Evolutionary conservation across 352 stramenopile genomes (phyloP), one percentile per base, ranked within the genome.

Genomic region (Phytophthora tubulina): DNA sequence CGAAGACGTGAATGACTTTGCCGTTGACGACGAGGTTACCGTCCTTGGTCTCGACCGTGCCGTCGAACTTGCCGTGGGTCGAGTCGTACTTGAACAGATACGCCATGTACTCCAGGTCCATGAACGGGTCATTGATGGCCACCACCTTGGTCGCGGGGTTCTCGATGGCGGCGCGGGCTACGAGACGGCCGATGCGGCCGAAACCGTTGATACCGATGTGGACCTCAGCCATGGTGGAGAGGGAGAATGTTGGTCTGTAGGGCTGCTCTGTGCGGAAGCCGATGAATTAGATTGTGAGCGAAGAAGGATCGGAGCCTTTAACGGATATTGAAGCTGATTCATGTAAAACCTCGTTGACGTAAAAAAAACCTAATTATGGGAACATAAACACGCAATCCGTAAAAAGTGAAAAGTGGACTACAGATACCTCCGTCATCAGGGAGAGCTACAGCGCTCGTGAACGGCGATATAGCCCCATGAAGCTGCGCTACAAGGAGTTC

Each of bases 151-250:
- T 90, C 41, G 92, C 63, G 15, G 88, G 86, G 72, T 97, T 96
- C 31, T 76, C 67, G 89, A 94, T 72, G 38, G 95, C 95, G 32
- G 95, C 92, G 56, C 97, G 93, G 64, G 97, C 86, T 50, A 99
- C 97, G 45, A 99, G 88, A 86, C 97, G 92, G 55, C 98, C 98
- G 72, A 99, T 99, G 76, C 98, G 94, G 67, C 98, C 98, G 79
- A 99, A 99, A 39, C 97, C 98, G 83, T 99, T 99, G 89, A 99
- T 99, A 63, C 92, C 97, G 41, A 99, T 80, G 76, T 94, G 96
- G 63, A 98, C 84, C 49, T 59, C 57, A 57, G 57, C 2, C 57
- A 65, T 65, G 35, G n/a, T 64, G 38, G 27, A 55, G 11, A 41
- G 31, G 8, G 49, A 17, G 13, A 4, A 8, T 13, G 17, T 32